phyloP scores from a whole-genome alignment of 2,329 filamentous ascomycete species.

The Anthostomella pinea region DNA sequence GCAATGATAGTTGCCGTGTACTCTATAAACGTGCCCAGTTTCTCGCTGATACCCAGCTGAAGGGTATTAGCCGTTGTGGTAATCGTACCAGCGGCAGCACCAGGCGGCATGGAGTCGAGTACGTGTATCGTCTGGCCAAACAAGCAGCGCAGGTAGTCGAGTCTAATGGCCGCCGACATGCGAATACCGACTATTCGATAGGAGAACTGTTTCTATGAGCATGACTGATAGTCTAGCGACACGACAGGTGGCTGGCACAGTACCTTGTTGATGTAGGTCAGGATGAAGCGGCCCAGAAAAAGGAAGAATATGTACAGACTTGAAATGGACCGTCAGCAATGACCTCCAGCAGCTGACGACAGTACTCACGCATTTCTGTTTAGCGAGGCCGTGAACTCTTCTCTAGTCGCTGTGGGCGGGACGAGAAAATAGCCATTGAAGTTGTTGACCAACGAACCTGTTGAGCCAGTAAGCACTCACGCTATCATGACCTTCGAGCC shows the following conservation, averaged over 20 bases:
- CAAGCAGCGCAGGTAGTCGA: slow-evolving; percentile 62
- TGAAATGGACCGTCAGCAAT: slow-evolving; percentile 11
- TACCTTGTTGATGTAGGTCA: slow-evolving; percentile 62
- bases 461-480: slow-evolving; percentile 10
- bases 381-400: slow-evolving; percentile 39
- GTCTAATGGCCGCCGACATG: slow-evolving; percentile 58
- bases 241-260: background rate
- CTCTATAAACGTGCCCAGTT: slow-evolving; percentile 58
- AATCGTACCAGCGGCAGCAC: slow-evolving; percentile 60
- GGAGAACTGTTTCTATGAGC: slow-evolving; percentile 41
- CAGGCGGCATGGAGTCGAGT: slow-evolving; percentile 63
- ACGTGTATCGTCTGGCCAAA: slow-evolving; percentile 66
- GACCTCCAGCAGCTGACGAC: background rate
- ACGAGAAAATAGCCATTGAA: slow-evolving; percentile 45
- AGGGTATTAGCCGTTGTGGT: slow-evolving; percentile 61
- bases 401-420: slow-evolving; percentile 31
- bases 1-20: slow-evolving; percentile 51
- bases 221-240: slow-evolving; percentile 1
- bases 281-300: slow-evolving; percentile 62
- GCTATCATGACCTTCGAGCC: too few species aligned
- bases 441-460: slow-evolving; percentile 44
- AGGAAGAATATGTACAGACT: slow-evolving; percentile 68
- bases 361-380: slow-evolving; percentile 45
- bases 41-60: slow-evolving; percentile 64
- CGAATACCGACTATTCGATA: slow-evolving; percentile 62